Percentiles rank a stretch among this genome's conserved stretches.
Conservation (phyloP, 176 grass and related monocot genomes). For the Melocanna baccifera region DNA sequence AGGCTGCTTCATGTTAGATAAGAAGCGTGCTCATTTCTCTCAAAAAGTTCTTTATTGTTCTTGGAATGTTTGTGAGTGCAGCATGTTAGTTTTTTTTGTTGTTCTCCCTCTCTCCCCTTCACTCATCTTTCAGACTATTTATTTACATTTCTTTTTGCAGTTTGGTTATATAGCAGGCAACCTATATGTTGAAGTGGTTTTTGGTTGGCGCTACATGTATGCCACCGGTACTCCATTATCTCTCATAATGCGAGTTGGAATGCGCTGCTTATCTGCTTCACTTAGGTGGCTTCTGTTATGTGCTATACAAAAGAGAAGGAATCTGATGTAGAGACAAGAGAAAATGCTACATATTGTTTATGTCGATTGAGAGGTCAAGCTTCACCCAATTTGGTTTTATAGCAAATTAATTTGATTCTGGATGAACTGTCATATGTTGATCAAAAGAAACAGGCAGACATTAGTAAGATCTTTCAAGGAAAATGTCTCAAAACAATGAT, state of each 20-base stretch:
- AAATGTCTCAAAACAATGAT: constrained; percentile 90
- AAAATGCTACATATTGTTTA: constrained; percentile 62
- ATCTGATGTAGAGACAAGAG: constrained; percentile 57
- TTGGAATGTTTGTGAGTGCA: constrained; percentile 99
- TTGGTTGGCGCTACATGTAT: constrained; percentile 91
- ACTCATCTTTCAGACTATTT: constrained; percentile 7
- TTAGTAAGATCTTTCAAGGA: constrained; percentile 86
- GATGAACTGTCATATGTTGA: constrained; percentile 60
- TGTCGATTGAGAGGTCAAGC: constrained; percentile 73
- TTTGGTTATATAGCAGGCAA: constrained; percentile 79
- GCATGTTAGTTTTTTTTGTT: background rate
- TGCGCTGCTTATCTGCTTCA: constrained; percentile 79
- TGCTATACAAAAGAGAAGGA: constrained; percentile 74
- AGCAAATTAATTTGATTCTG: constrained; percentile 69
- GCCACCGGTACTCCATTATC: constrained; percentile 56
- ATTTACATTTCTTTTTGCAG: constrained; percentile 50
- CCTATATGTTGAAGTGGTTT: constrained; percentile 62
- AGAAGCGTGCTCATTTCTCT: constrained; percentile 93
- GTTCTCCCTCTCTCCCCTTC: background rate
- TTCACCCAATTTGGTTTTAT: constrained; percentile 40
- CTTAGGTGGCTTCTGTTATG: constrained; percentile 97
- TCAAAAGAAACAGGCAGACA: constrained; percentile 50
- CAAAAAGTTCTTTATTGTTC: constrained; percentile 94
- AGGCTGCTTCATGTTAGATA: constrained; percentile 82
- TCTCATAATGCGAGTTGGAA: constrained; percentile 77